These are phyloP conservation scores for Incumbomyces lentus DNA, from an alignment of 2,329 filamentous ascomycete genomes.

Conservation along the genomic window DNA sequence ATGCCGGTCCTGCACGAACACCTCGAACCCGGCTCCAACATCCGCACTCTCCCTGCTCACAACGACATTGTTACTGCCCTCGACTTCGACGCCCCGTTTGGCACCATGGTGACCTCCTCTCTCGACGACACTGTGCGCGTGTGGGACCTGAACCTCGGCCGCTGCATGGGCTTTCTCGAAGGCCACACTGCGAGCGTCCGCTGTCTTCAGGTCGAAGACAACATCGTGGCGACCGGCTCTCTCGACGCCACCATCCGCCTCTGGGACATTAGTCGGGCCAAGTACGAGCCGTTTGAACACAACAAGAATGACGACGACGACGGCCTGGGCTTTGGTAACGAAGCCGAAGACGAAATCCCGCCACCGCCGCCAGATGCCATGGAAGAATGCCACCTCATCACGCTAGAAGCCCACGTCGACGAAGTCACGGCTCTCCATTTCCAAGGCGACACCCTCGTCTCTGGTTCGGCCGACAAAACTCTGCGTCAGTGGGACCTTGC, in stretches of 20 bases:
- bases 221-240: conserved; percentile 86
- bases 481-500: conserved; percentile 95
- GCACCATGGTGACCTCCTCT: conserved; percentile 83
- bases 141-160: conserved; percentile 89
- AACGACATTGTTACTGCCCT: conserved; percentile 77
- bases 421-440: conserved; percentile 94
- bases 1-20: conserved; percentile 96
- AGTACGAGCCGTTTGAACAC: conserved; percentile 63
- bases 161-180: conserved; percentile 83
- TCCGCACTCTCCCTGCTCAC: conserved; percentile 82
- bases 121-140: conserved; percentile 89
- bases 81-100: conserved; percentile 96
- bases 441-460: conserved; percentile 77
- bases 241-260: conserved; percentile 89
- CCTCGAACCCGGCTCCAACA: conserved; percentile 77
- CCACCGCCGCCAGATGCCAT: conserved; percentile 63
- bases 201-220: conserved; percentile 87
- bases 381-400: conserved; percentile 80
- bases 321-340: conserved; percentile 63
- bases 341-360: conserved; percentile 58
- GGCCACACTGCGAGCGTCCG: conserved; percentile 92
- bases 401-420: conserved; percentile 79
- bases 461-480: conserved; percentile 94
- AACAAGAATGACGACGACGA: conserved; percentile 42
- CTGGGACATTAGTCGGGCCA: conserved; percentile 86